Base-by-base conservation (phyloP, 192 early-diverging fungal genomes). In the Chytriomyces sp. region DNA sequence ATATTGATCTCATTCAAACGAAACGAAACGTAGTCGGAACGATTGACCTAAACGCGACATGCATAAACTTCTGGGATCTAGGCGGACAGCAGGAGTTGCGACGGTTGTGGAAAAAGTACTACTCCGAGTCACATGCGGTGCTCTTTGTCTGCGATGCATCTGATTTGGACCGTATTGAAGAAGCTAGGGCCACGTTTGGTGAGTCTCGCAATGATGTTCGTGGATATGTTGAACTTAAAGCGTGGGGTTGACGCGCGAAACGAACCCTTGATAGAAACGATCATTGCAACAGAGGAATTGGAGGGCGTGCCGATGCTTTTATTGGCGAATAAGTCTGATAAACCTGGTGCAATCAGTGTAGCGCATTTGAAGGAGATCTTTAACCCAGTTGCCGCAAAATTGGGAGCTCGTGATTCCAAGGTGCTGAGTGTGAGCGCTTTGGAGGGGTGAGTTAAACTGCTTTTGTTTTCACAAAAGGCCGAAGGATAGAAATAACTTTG, bases 251-350 rank as follows among this genome's bases (percentile, higher is more conserved):
- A 77, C n/a, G 70, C 77, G 55, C 63, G 71, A 0, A 44, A 61
- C 44, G 49, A 67, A 37, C 37, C 30, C 6, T 57, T 53, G 32
- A 30, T 75, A 92, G 92, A 95, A 76, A 84, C 81, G 59, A 88
- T 99, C 22, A 88, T 96, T 38, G 82, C 81, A 39, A 90, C 88
- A 31, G 88, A 92, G 61, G 84, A 79, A 25, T 84, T 93, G 19
- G 91, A 91, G 41, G 91, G 93, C 0, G 83, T 99, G 2, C 97
- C 97, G 7, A 78, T 99, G 7, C 78, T 99, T 41, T 94, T 99
- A 83, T 72, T 98, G 59, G 94, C 95, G 12, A 99, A 96, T 78
- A 99, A 99, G 70, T 90, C 94, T 75, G 97, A 99, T 76, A 62
- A 89, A 30, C 73, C 81, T n/a, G 85, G 83, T 7, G 89, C 91